Percentiles rank a stretch among this genome's conserved stretches.
Evolutionary conservation across 169 alveolate genomes (phyloP).

Genomic region (Eimeria acervulina): DNA sequence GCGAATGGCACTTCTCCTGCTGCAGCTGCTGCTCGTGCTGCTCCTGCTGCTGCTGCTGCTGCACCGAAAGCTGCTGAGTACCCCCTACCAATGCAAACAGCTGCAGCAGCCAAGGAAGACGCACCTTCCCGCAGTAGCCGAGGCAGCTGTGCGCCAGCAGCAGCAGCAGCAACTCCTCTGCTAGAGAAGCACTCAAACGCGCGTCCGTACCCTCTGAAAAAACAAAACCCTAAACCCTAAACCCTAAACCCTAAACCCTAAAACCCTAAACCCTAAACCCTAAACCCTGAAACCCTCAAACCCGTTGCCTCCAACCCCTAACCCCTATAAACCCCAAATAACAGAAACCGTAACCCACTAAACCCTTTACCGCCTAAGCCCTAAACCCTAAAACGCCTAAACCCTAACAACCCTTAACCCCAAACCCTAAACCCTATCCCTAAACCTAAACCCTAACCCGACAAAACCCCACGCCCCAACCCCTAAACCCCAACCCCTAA

Average conservation of each 20-base stretch:
- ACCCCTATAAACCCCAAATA: no score
- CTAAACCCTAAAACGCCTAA: neutral
- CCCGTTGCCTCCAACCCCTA: no score
- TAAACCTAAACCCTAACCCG: no score
- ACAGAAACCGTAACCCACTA: no score
- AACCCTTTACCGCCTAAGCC: neutral
- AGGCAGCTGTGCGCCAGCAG: slow-evolving; percentile 41
- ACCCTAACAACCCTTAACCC: neutral
- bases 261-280: neutral
- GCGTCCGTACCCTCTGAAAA: slow-evolving; percentile 57
- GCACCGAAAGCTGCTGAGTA: neutral
- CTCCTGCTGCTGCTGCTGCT: slow-evolving; percentile 65
- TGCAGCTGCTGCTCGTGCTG: slow-evolving; percentile 33
- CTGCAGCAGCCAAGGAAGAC: slow-evolving; percentile 73
- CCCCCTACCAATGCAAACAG: slow-evolving; percentile 28
- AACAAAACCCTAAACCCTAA: slow-evolving; percentile 57
- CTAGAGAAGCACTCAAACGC: slow-evolving; percentile 35
- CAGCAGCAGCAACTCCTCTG: slow-evolving; percentile 59
- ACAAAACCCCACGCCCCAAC: neutral
- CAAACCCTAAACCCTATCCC: neutral
- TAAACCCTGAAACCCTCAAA: neutral
- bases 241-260: slow-evolving; percentile 41
- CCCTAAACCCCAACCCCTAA: neutral
- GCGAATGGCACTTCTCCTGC: slow-evolving; percentile 36
- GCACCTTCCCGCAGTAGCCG: slow-evolving; percentile 47